phyloP scores from a whole-genome alignment of 2,329 filamentous ascomycete genomes.

The Exophiala sp. region DNA sequence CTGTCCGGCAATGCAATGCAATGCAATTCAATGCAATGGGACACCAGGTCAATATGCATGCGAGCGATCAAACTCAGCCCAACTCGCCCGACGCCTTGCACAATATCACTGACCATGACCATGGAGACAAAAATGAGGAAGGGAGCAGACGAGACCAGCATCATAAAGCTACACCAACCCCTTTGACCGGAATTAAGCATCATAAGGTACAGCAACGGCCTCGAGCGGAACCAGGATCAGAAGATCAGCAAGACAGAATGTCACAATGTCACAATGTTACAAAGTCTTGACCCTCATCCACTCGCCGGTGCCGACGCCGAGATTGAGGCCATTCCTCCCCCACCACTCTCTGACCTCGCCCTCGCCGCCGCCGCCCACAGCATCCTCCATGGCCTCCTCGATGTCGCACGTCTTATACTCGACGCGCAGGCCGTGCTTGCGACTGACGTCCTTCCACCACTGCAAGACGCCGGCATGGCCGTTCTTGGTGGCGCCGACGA shows the following conservation, averaged over 20 bases:
- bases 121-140: too few species aligned
- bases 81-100: neutral
- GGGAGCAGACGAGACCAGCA: neutral
- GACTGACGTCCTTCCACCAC: slow-evolving; percentile 63
- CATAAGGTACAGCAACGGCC: too few species aligned
- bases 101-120: neutral
- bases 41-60: too few species aligned
- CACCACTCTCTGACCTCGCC: slow-evolving; percentile 77
- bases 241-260: too few species aligned
- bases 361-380: slow-evolving; percentile 62
- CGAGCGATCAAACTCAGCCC: neutral
- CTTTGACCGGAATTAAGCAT: too few species aligned
- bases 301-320: slow-evolving; percentile 75
- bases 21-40: too few species aligned
- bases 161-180: too few species aligned
- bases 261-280: too few species aligned
- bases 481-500: slow-evolving; percentile 81
- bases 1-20: too few species aligned
- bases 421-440: slow-evolving; percentile 62
- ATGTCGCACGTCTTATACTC: slow-evolving; percentile 95
- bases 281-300: slow-evolving; percentile 81
- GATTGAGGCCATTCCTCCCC: slow-evolving; percentile 73
- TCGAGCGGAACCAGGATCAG: too few species aligned
- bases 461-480: slow-evolving; percentile 78
- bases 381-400: slow-evolving; percentile 88